Evolutionary conservation across 2,329 filamentous ascomycete species (phyloP).

Genomic region (Talaromyces rugulosus): DNA sequence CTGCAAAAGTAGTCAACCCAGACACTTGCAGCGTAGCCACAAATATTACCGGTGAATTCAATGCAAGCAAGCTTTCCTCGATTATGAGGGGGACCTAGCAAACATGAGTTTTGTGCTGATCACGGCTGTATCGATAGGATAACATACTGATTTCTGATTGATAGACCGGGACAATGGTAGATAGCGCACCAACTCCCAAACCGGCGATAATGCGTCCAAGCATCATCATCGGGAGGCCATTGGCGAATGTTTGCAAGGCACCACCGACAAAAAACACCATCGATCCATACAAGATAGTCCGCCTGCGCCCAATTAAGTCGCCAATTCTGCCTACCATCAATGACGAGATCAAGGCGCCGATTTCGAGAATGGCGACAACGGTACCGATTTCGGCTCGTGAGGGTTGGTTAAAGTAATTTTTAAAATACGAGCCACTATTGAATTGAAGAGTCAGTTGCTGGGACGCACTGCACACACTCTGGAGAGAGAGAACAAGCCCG

Average conservation of each 20-base stretch:
- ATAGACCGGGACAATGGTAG: conserved; percentile 89
- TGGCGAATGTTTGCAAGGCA: conserved; percentile 76
- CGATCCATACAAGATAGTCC: conserved; percentile 90
- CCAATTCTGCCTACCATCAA: conserved; percentile 81
- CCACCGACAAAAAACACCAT: conserved; percentile 82
- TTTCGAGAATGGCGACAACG: conserved; percentile 94
- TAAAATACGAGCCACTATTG: conserved; percentile 75
- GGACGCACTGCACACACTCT: neutral
- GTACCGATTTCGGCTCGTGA: conserved; percentile 84
- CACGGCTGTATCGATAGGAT: neutral
- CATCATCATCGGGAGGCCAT: conserved; percentile 83
- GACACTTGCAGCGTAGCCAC: conserved; percentile 90
- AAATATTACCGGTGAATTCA: conserved; percentile 95
- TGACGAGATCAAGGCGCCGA: conserved; percentile 89
- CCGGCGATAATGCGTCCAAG: conserved; percentile 78
- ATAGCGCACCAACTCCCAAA: conserved; percentile 80
- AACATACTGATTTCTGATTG: conserved; percentile 69
- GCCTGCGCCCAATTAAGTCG: conserved; percentile 83
- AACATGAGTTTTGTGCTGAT: neutral
- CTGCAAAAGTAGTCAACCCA: conserved; percentile 99
- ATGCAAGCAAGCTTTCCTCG: conserved; percentile 94
- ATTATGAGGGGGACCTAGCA: conserved; percentile 83
- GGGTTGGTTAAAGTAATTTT: conserved; percentile 87
- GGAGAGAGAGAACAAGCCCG: conserved; percentile 5
- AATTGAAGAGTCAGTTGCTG: conserved; percentile 16